Base-by-base conservation (phyloP, 2,329 filamentous ascomycete genomes). In the Paramyrothecium roridum region DNA sequence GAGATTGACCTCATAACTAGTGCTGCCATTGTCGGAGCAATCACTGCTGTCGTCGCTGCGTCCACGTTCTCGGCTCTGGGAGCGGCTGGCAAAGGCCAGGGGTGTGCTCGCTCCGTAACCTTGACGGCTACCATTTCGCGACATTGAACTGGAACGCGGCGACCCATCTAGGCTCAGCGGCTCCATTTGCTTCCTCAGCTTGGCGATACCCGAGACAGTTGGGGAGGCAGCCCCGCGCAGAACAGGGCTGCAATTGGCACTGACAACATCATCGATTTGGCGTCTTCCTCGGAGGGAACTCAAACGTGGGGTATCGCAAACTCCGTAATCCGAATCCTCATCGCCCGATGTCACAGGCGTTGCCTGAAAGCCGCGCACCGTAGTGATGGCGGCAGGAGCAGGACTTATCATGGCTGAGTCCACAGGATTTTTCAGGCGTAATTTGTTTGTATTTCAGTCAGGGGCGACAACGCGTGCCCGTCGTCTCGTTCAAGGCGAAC, bases 1-100 rank as follows among this genome's bases (percentile, higher is more conserved):
- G 40, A 97, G 80, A 52, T 85, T 85, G 60, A 97, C 86, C 73
- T 97, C 90, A 68, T 96, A 97, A 67, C 87, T 90, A 52, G 90
- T 89, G 68, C 79, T 80, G 19, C 71, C 75, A 23, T 83, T 82
- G 64, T 93, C 89, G 1, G 89, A 93, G 62, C 80, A 82, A 63
- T 76, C 81, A 64, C 75, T 85, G 68, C 76, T 77, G 48, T 75
- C 75, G 54, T 80, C 79, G 61, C 79, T 82, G 53, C 74, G 76
- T 55, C 78, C 76, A 57, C 80, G 82, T 54, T 83, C 81, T 52
- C 83, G 84, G 59, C 81, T 86, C 49, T 73, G 65, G 67, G 80
- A 75, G 51, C 78, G 76, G 58, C 76, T 79, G 67, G 82, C 88
- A 62, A 80, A 78, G 61, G 74, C 77, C 68, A 80, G 86, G 61